Percentiles rank a stretch among this genome's conserved stretches.
Conservation (phyloP, 2,329 filamentous ascomycete genomes). For the Leptographium wingfieldii region DNA sequence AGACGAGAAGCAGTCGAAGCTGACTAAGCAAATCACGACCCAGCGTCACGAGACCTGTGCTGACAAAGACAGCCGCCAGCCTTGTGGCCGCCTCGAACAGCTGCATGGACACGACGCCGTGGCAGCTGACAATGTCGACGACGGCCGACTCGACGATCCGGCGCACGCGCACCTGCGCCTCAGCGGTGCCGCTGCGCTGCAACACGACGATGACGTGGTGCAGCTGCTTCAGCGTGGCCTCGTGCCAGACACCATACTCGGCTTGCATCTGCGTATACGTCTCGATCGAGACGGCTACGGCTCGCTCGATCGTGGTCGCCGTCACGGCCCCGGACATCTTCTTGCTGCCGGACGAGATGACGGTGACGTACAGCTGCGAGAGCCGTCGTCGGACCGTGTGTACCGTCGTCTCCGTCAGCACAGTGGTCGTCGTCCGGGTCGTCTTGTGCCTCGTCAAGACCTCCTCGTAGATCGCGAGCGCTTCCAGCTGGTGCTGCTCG, state of each 20-base stretch:
- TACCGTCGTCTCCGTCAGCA: slow-evolving; percentile 16
- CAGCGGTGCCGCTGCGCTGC: slow-evolving; percentile 23
- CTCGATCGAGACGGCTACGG: slow-evolving; percentile 27
- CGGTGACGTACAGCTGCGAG: slow-evolving; percentile 31
- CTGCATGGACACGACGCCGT: slow-evolving; percentile 25
- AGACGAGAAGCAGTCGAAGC: not conserved
- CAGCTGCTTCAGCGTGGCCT: slow-evolving; percentile 29
- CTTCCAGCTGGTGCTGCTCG: slow-evolving; percentile 29
- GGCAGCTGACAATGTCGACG: slow-evolving; percentile 25
- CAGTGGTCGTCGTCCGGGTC: slow-evolving; percentile 16
- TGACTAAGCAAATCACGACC: not conserved
- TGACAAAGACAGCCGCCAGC: not conserved
- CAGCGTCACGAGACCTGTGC: not conserved
- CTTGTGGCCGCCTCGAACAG: slow-evolving; percentile 35
- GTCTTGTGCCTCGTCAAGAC: slow-evolving; percentile 28
- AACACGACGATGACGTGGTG: slow-evolving; percentile 29
- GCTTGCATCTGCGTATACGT: slow-evolving; percentile 28
- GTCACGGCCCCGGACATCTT: slow-evolving; percentile 18
- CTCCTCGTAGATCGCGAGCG: slow-evolving; percentile 31
- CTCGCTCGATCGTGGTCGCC: slow-evolving; percentile 22
- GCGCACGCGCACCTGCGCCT: slow-evolving; percentile 24
- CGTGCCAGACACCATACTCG: slow-evolving; percentile 32
- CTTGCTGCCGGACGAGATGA: slow-evolving; percentile 22
- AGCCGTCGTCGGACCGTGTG: slow-evolving; percentile 35
- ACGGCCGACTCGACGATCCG: slow-evolving; percentile 26